Evolutionary conservation across 2,329 filamentous ascomycete species (phyloP).

Genomic region (Hypoxylon sp.): DNA sequence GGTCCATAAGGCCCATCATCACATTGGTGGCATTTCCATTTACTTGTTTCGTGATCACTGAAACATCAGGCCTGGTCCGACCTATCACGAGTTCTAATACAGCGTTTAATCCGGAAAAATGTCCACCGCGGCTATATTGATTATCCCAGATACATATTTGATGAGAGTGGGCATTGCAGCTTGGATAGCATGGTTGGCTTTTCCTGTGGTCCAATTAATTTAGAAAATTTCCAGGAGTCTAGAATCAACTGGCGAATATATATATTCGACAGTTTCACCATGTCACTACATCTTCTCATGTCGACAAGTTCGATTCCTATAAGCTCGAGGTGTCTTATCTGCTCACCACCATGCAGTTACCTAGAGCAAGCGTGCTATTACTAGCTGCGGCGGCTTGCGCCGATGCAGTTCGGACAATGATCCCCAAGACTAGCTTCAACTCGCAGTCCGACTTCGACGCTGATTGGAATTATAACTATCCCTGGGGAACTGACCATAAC

Average conservation of each 20-base stretch:
- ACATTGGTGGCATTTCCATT: conserved; percentile 5
- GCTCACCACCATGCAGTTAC: conserved; percentile 28
- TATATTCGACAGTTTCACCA: conserved; percentile 19
- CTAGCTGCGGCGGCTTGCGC: conserved; percentile 45
- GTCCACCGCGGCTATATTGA: conserved; percentile 23
- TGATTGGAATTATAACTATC: conserved; percentile 69
- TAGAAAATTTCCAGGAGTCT: not conserved
- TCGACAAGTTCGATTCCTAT: not conserved
- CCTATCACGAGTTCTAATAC: conserved; percentile 12
- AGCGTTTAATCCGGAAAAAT: conserved; percentile 35
- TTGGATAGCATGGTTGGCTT: conserved; percentile 9
- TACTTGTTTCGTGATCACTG: not conserved
- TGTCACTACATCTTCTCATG: not conserved
- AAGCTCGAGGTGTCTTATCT: not conserved
- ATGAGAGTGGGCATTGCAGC: conserved; percentile 4
- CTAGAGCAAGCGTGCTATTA: conserved; percentile 28
- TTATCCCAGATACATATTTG: conserved; percentile 11
- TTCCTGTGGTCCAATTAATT: conserved; percentile 18
- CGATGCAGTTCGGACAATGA: conserved; percentile 56
- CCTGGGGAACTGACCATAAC: conserved; percentile 72
- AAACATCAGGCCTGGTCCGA: not conserved
- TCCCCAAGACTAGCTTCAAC: conserved; percentile 59
- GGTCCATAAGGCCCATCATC: conserved; percentile 8
- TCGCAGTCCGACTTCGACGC: conserved; percentile 58
- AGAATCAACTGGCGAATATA: conserved; percentile 22